Percentiles rank a stretch among this genome's conserved stretches.
Evolutionary conservation across 2,329 filamentous ascomycete species (phyloP).

Genomic region (Alternaria atra): DNA sequence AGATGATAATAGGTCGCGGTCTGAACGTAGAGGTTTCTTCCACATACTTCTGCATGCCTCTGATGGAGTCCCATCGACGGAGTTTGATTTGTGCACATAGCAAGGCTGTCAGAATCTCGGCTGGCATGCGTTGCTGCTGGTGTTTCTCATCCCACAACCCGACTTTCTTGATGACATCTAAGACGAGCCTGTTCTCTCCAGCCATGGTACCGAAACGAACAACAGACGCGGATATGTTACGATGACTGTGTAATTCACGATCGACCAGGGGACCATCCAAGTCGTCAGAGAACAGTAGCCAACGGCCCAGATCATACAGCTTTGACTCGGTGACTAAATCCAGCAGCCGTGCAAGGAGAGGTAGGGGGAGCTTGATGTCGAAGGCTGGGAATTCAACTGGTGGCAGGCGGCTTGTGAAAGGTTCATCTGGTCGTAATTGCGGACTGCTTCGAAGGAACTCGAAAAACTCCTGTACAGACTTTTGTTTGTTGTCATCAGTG

Average conservation of each 20-base stretch:
- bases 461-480: slow-evolving; percentile 56
- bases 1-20: slow-evolving; percentile 40
- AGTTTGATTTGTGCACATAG: slow-evolving; percentile 55
- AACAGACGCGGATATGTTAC: slow-evolving; percentile 61
- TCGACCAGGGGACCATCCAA: slow-evolving; percentile 64
- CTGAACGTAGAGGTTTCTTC: slow-evolving; percentile 34
- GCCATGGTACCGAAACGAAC: slow-evolving; percentile 64
- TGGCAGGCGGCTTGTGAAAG: slow-evolving; percentile 36
- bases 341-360: slow-evolving; percentile 61
- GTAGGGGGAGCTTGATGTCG: slow-evolving; percentile 56
- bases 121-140: slow-evolving; percentile 40
- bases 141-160: slow-evolving; percentile 28
- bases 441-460: slow-evolving; percentile 34
- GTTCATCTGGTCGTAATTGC: slow-evolving; percentile 27
- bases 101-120: slow-evolving; percentile 50
- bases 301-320: slow-evolving; percentile 61
- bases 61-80: slow-evolving; percentile 53
- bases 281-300: slow-evolving; percentile 62
- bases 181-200: slow-evolving; percentile 53
- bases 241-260: slow-evolving; percentile 55
- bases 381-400: slow-evolving; percentile 58
- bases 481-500: slow-evolving; percentile 56
- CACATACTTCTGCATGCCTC: slow-evolving; percentile 49
- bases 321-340: slow-evolving; percentile 59
- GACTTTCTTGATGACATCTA: slow-evolving; percentile 41